Percentiles rank a stretch among this genome's conserved stretches.
These are phyloP conservation scores for Trichoderma oligosporum DNA, from an alignment of 2,329 filamentous ascomycete genomes.

Conservation along the genomic window DNA sequence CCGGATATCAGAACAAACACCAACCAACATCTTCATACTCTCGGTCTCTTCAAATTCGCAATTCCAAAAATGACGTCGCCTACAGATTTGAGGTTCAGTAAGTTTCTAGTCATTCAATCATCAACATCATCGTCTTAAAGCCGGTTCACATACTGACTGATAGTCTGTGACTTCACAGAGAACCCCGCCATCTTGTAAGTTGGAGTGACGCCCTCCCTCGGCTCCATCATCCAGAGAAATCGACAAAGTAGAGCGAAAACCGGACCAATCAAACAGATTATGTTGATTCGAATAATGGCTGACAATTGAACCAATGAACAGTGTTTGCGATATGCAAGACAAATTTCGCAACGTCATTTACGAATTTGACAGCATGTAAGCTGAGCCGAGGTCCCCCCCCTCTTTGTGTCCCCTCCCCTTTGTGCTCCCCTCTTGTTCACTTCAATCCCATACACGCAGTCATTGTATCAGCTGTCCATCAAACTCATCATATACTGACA, in stretches of 20 bases:
- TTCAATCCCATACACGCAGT: no score
- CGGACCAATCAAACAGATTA: no score
- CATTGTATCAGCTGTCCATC: no score
- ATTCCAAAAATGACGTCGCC: neutral
- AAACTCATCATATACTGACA: no score
- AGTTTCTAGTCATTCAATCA: no score
- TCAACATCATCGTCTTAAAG: no score
- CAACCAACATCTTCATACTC: neutral
- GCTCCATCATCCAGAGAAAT: neutral
- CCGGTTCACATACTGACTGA: no score
- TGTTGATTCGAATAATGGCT: neutral
- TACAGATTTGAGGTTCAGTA: slow-evolving; percentile 34
- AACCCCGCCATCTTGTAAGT: slow-evolving; percentile 51
- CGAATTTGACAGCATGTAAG: slow-evolving; percentile 78
- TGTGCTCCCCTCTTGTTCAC: no score
- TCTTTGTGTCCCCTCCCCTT: no score
- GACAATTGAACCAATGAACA: slow-evolving; percentile 35
- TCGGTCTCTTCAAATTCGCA: neutral
- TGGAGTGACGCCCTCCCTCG: slow-evolving; percentile 25
- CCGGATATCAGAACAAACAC: no score
- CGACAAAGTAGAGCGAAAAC: neutral
- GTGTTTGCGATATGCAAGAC: slow-evolving; percentile 92
- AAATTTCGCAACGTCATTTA: slow-evolving; percentile 81
- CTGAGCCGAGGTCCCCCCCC: neutral
- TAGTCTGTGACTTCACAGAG: no score